Conservation (phyloP, 768 basidiomycete species). For the Podaxis sp. region DNA sequence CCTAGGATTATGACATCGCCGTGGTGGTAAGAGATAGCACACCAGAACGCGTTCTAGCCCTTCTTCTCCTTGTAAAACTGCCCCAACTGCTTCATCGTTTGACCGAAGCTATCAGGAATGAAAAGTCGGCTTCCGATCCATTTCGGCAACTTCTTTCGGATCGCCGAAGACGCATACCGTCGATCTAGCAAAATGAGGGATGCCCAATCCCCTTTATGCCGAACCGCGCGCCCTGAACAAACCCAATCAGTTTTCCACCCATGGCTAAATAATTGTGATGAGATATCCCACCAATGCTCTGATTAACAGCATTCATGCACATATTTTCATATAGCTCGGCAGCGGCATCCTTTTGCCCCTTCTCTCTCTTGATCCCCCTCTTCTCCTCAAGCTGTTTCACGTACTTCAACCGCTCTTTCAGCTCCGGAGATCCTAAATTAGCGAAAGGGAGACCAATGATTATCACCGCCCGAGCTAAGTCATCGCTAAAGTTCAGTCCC, state of each 20-base stretch:
- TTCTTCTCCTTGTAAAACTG: constrained; percentile 67
- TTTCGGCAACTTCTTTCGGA: constrained; percentile 79
- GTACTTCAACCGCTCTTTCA: constrained; percentile 90
- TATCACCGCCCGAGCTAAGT: constrained; percentile 82
- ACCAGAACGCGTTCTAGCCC: background rate
- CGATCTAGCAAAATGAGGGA: constrained; percentile 84
- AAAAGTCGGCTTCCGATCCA: constrained; percentile 78
- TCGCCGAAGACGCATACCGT: constrained; percentile 70
- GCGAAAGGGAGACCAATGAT: constrained; percentile 93
- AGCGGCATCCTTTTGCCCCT: constrained; percentile 62
- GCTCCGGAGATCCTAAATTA: constrained; percentile 86
- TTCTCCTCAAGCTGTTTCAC: constrained; percentile 62
- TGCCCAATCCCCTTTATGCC: constrained; percentile 91
- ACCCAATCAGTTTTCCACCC: background rate
- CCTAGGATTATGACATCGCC: background rate
- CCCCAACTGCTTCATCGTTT: constrained; percentile 65
- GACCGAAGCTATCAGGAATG: constrained; percentile 67
- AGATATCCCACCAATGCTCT: constrained; percentile 78
- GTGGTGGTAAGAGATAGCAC: background rate
- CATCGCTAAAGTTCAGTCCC: constrained; percentile 77
- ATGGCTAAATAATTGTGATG: background rate
- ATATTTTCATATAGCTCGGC: constrained; percentile 87
- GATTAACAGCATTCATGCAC: constrained; percentile 95
- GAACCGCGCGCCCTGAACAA: constrained; percentile 80
- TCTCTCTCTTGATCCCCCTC: constrained; percentile 30